Evolutionary conservation across 495 filamentous ascomycete genomes (phyloP), one percentile per base, ranked within the genome.

Genomic region (Cercophora sp.): DNA sequence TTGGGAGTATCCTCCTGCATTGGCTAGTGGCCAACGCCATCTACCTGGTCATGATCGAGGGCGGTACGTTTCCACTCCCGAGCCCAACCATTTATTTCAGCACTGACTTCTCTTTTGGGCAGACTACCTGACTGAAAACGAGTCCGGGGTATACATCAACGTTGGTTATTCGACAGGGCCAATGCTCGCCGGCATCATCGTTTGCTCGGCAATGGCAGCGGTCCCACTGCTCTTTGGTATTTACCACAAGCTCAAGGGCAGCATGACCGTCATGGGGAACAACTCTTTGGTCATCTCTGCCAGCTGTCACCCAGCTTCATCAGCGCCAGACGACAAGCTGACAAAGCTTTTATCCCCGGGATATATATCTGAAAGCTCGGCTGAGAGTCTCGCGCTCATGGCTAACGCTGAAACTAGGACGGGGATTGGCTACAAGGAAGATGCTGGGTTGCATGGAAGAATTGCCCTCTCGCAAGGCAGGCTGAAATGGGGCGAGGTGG

Each of bases 261-360:
- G 15, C 34, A 51, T 39, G 48, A 15, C 36, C 10, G n/a, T 40
- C 26, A 18, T 39, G 22, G 48, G 48, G n/a, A 41, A 19, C 34
- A 51, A 51, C 35, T 51, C 48, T 5, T 39, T 40, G 13, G 35
- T 40, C n/a, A 40, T 51, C 8, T 39, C 48, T 5, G 32, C 48
- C 1, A 24, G 22, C 23, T 51, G 48, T 26, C 48, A 51, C 15
- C 44, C 44, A 10, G 15, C 13, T 9, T 4, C 8, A 9, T 13
- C 3, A 16, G 5, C 39, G 8, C 8, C 9, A 4, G 18, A 19
- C 39, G 39, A 4, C 19, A 20, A 20, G 20, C 9, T 4, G 13
- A 42, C 4, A 20, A 23, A 15, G 5, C 11, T 20, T 23, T 16
- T 5, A 20, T 42, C 39, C n/a, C 39, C 39, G 2, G 39, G 18